Base-by-base conservation (phyloP, 2,329 filamentous ascomycete genomes). In the Davidsoniella australis region DNA sequence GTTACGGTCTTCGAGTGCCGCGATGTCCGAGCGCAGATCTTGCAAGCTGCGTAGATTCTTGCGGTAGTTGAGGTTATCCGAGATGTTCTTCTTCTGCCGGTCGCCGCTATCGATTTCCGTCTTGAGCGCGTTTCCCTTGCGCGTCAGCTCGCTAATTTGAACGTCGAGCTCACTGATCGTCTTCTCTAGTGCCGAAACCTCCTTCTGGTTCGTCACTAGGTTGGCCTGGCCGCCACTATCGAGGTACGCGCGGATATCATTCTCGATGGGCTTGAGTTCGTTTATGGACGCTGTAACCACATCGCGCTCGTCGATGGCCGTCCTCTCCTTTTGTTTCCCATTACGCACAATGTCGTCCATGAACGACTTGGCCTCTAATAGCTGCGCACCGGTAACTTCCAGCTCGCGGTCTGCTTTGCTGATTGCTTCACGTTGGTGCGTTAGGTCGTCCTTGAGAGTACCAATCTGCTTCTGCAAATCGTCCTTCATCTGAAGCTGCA, bases 1-100 rank as follows among this genome's bases (percentile, higher is more conserved):
- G 59, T 91, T 85, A 54, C 86, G 80, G 9, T 73, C 71, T 62
- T 88, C 79, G 5, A 98, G 72, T 52, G 84, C 75, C 39, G 67
- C 63, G 54, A 98, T 88, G 53, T 91, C 83, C 16, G 63, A 62
- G 49, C 75, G 68, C 5, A 95, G 72, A 3, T 67, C 68, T 40
- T 84, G 72, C 2, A 95, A 70, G 37, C 80, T 72, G 49, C 78
- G 74, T 50, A 78, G 70, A 53, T 84, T 81, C 60, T 82, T 81
- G 51, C 91, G 83, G 61, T 87, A 94, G 54, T 80, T 80, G 47
- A 96, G 68, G 58, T 98, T 98, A 61, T 96, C 87, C 18, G 71
- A 72, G 57, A 98, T 94, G 55, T 85, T 87, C 57, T 85, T 82
- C 65, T 87, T 89, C 50, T 80, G 88, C 52, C 80, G 78, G 55